Base-by-base conservation (phyloP, 2,329 filamentous ascomycete species). In the Hypoxylon sp. region DNA sequence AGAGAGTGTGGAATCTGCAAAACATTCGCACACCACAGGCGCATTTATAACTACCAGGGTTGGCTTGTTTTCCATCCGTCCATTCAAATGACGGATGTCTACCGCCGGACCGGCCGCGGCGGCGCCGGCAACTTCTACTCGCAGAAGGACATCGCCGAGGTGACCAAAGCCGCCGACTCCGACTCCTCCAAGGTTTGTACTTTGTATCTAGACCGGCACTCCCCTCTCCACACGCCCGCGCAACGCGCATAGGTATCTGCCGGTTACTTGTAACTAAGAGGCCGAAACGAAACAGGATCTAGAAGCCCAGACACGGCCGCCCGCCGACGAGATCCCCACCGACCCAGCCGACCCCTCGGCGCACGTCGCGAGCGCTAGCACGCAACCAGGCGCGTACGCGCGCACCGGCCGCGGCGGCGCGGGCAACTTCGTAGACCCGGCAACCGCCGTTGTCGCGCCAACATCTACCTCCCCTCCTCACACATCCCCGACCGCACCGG, bases 41-140 rank as follows among this genome's bases (percentile, higher is more conserved):
- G 32, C 28, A 32, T 22, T 39, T 44, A 52, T 15, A 41, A 19
- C 46, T 37, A 26, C 20, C 24, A 4, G 6, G 6, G 20, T 41
- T 56, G 43, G 24, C n/a, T n/a, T n/a, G n/a, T n/a, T n/a, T n/a
- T 32, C 58, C 50, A 20, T 6, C 2, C 13, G 7, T 24, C 20
- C 20, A 15, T 11, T 10, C 49, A 41, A 54, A 74, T 72, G 70
- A 57, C 62, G 56, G 84, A 84, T 69, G 79, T 79, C 52, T 84
- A 83, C 68, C 80, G 80, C 67, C 81, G 80, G 61, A 80, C 83
- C 43, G 87, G 88, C 58, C 84, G 88, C 50, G 88, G 88, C 56
- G 88, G 88, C 51, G 87, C 87, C 5, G 88, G 88, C 54, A 90
- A 90, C 76, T 88, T 84, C 74, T 83, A 82, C 71, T 79, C 80